phyloP scores from a whole-genome alignment of 164 flowering plant genomes.

The Hamamelis virginiana region DNA sequence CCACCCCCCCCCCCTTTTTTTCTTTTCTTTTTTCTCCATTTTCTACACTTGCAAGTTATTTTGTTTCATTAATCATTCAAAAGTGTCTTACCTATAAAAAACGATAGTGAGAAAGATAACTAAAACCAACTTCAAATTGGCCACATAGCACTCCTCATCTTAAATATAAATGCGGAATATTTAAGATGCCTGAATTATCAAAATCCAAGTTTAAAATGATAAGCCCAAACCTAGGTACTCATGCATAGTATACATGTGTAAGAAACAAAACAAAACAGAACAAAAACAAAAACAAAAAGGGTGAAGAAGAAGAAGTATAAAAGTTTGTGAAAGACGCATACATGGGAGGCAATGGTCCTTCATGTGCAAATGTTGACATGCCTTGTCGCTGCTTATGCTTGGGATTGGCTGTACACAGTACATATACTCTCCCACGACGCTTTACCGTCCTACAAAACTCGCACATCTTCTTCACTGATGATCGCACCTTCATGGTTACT shows the following conservation, averaged over 20 bases:
- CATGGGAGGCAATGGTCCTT: constrained; percentile 42
- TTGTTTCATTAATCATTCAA: no score
- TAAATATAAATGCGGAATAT: no score
- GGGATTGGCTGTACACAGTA: constrained; percentile 76
- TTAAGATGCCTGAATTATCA: no score
- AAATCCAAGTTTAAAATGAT: no score
- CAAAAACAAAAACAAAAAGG: background rate
- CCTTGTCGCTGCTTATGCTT: constrained; percentile 97
- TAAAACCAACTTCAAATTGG: no score
- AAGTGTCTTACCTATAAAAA: no score
- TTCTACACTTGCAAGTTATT: no score
- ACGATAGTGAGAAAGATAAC: no score
- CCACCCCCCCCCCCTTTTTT: no score
- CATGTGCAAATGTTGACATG: constrained; percentile 65
- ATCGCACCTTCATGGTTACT: constrained; percentile 82
- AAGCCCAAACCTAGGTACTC: background rate
- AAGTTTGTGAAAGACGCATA: constrained; percentile 22
- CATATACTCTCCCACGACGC: constrained; percentile 79
- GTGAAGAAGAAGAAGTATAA: background rate
- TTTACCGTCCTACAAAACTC: constrained; percentile 83
- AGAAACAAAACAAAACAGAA: background rate
- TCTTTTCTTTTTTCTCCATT: no score
- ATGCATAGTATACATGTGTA: background rate
- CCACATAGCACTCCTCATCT: no score
- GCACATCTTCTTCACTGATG: constrained; percentile 95